Conservation (phyloP, 2,329 filamentous ascomycete genomes). For the Helotiales sp. region DNA sequence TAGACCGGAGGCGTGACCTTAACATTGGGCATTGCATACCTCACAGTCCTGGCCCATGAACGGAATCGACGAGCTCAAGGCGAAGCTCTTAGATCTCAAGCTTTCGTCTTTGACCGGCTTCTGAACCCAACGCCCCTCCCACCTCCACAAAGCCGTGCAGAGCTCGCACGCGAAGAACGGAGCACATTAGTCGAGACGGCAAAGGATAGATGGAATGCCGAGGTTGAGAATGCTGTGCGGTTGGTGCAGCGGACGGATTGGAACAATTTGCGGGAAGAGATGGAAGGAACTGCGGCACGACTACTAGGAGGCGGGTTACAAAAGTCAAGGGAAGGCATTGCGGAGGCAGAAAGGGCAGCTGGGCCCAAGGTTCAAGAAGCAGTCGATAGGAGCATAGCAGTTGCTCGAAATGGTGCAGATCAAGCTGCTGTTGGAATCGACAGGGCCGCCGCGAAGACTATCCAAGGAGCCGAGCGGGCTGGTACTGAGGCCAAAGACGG, state of each 20-base stretch:
- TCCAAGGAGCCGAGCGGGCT: constrained; percentile 34
- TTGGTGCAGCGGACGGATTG: constrained; percentile 72
- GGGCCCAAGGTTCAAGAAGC: constrained; percentile 45
- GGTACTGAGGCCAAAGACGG: constrained; percentile 23
- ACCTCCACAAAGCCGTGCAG: constrained; percentile 56
- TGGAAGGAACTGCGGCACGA: constrained; percentile 56
- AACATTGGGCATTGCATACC: constrained; percentile 74
- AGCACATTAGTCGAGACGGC: constrained; percentile 66
- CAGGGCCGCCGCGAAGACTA: constrained; percentile 34
- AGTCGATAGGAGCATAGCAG: constrained; percentile 47
- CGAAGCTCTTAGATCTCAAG: constrained; percentile 61
- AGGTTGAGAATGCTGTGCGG: constrained; percentile 69
- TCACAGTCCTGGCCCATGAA: constrained; percentile 72
- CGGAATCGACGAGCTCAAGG: constrained; percentile 67
- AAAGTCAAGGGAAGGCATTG: constrained; percentile 39
- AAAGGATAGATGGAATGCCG: constrained; percentile 80
- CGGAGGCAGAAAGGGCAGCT: constrained; percentile 40
- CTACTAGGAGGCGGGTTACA: constrained; percentile 44
- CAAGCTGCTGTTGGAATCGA: constrained; percentile 33
- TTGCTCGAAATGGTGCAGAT: constrained; percentile 35
- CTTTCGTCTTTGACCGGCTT: constrained; percentile 57
- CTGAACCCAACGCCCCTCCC: constrained; percentile 54
- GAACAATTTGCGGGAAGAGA: constrained; percentile 62
- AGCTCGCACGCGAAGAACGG: constrained; percentile 56
- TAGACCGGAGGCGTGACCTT: constrained; percentile 78